Evolutionary conservation across 2,329 filamentous ascomycete species (phyloP).

Genomic region (Simplicillium aogashimaense): DNA sequence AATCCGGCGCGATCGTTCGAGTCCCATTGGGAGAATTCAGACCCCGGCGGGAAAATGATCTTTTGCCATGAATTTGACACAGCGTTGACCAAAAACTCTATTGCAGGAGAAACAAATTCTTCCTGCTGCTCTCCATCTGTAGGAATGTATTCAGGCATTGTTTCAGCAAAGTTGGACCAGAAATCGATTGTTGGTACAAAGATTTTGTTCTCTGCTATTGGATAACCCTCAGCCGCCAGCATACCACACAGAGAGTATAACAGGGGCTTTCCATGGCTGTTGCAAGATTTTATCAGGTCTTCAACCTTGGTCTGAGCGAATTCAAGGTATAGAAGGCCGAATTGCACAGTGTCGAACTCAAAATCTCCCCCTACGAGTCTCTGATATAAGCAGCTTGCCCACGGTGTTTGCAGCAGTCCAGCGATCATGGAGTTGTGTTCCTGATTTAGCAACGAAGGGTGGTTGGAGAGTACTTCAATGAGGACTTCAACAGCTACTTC

Average conservation of each 20-base stretch:
- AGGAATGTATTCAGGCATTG: slow-evolving; percentile 40
- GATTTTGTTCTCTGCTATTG: slow-evolving; percentile 63
- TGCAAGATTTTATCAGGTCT: slow-evolving; percentile 43
- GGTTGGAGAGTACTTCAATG: slow-evolving; percentile 55
- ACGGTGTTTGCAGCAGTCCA: slow-evolving; percentile 48
- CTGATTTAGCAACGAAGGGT: slow-evolving; percentile 49
- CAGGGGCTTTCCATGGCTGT: slow-evolving; percentile 40
- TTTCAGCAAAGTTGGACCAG: slow-evolving; percentile 69
- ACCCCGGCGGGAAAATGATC: slow-evolving; percentile 53
- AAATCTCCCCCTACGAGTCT: slow-evolving; percentile 48
- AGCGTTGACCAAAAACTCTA: slow-evolving; percentile 41
- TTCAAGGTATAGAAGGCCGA: slow-evolving; percentile 56
- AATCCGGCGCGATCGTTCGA: slow-evolving; percentile 58
- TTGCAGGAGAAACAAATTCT: not conserved
- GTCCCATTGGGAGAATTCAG: slow-evolving; percentile 56
- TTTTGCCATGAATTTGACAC: slow-evolving; percentile 60
- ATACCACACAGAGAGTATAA: slow-evolving; percentile 54
- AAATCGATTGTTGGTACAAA: slow-evolving; percentile 70
- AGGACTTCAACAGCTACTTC: slow-evolving; percentile 54
- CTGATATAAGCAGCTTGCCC: slow-evolving; percentile 47
- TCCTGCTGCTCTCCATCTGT: not conserved
- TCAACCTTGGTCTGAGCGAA: slow-evolving; percentile 58
- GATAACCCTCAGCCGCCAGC: slow-evolving; percentile 54
- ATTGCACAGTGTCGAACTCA: slow-evolving; percentile 54
- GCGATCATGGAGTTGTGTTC: slow-evolving; percentile 49